Evolutionary conservation across 139 green algal genomes (phyloP), one percentile per base, ranked within the genome.

Genomic region (Mesotaenium endlicherianum): DNA sequence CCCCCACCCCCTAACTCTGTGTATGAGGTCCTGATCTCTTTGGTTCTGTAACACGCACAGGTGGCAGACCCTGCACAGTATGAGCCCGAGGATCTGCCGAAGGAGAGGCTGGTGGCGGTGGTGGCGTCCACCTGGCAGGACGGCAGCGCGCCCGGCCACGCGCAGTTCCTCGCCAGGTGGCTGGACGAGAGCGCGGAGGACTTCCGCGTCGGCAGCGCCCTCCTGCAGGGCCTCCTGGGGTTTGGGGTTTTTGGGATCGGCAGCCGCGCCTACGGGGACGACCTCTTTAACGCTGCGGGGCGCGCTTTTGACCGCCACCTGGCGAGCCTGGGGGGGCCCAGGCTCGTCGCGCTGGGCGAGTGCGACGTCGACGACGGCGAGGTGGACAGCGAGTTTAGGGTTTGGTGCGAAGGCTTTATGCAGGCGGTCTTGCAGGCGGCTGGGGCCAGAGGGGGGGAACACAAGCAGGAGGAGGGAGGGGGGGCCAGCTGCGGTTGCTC

Each of bases 121-220:
- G 60, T 85, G 5, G 69, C 60, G 68, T 85, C 78, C 42, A 85
- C 78, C 20, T 85, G 78, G 78, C 69, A 85, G 69, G 69, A 85
- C 55, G 78, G 78, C 20, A 57, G 41, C 26, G 39, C 78, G 40
- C 78, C 78, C 17, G 45, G 11, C 42, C 64, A 85, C 42, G 58
- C 67, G 17, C 26, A 39, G 17, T 85, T 83, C n/a, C 30, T 85
- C 5, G 39, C 41, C 41, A 39, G 68, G 26, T 85, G 78, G 78
- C 69, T 85, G 67, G 41, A 80, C 49, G 78, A 85, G 45, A 85
- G 69, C 39, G 78, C 78, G 8, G 34, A 8, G 17, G 78, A 85
- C 40, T 85, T 85, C 30, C 78, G 78, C 41, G 68, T 84, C 17
- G 78, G 78, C 26, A 43, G 59, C 38, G 78, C 45, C 20, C 78